phyloP scores from a whole-genome alignment of 2,329 filamentous ascomycete genomes.

The Trichoderma gracile region DNA sequence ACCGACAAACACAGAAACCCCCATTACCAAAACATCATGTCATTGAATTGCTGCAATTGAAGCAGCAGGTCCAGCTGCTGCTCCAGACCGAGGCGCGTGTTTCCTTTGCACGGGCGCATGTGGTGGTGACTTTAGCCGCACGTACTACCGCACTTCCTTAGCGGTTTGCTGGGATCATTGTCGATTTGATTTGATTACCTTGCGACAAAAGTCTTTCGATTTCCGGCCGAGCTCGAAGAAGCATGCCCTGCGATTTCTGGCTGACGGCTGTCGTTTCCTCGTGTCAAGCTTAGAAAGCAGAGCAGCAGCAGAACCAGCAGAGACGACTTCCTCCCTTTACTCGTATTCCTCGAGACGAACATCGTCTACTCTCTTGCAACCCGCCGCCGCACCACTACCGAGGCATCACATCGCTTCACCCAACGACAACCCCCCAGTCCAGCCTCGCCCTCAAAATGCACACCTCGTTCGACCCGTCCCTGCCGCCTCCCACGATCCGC shows the following conservation, averaged over 20 bases:
- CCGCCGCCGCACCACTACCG: background rate
- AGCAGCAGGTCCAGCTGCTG: too few relatives aligned
- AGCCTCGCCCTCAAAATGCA: conserved; percentile 2
- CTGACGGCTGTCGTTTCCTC: background rate
- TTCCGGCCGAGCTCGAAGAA: background rate
- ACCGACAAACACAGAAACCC: too few relatives aligned
- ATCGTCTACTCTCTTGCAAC: too few relatives aligned
- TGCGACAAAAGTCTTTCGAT: too few relatives aligned
- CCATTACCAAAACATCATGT: too few relatives aligned
- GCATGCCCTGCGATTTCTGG: conserved; percentile 14
- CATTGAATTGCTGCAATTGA: too few relatives aligned
- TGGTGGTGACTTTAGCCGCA: background rate
- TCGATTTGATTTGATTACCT: background rate
- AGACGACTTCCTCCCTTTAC: background rate
- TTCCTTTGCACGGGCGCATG: background rate
- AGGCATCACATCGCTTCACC: background rate
- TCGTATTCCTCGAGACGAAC: background rate
- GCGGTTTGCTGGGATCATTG: background rate
- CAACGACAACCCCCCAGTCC: background rate
- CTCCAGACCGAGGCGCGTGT: background rate
- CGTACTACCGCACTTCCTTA: background rate
- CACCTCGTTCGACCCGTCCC: conserved; percentile 42
- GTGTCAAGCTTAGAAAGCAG: conserved; percentile 8
- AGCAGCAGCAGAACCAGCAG: background rate
- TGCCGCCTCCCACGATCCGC: conserved; percentile 33